A percentile compares a stretch with the other conserved stretches of the same genome.
Evolutionary conservation across 208 protist genomes (phyloP).

Genomic region (Angomonas desouzai): DNA sequence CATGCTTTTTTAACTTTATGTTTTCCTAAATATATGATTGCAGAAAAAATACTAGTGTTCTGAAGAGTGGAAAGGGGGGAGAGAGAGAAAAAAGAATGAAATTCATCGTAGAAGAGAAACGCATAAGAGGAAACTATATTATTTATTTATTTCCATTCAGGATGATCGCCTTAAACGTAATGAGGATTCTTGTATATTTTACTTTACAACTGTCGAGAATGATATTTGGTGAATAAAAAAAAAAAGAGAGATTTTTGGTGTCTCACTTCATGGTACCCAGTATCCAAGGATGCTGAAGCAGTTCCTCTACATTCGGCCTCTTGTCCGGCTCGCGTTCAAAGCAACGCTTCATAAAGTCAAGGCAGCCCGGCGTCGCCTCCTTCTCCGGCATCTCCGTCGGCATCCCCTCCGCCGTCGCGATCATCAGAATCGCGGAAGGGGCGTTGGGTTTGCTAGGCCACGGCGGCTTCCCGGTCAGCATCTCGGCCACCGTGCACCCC

Average conservation of each 20-base stretch:
- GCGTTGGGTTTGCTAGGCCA: conserved; percentile 81
- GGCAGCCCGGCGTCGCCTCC: conserved; percentile 74
- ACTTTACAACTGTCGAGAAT: too few relatives aligned
- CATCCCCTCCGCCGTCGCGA: conserved; percentile 65
- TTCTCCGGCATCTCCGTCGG: conserved; percentile 78
- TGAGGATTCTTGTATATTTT: too few relatives aligned
- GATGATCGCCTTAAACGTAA: too few relatives aligned
- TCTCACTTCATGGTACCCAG: conserved; percentile 52
- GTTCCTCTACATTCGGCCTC: conserved; percentile 80
- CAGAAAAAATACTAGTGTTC: not conserved
- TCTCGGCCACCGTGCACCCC: conserved; percentile 91
- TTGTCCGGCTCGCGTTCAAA: conserved; percentile 71
- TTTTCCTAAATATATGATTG: not conserved
- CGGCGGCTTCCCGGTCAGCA: conserved; percentile 89
- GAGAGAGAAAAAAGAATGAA: not conserved
- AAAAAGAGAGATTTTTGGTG: not conserved
- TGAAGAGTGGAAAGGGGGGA: conserved; percentile 3
- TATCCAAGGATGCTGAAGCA: conserved; percentile 88
- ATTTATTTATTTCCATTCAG: too few relatives aligned
- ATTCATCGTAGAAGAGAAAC: not conserved
- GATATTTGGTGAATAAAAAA: not conserved
- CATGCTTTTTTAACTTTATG: conserved; percentile 2
- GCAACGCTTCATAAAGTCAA: conserved; percentile 83
- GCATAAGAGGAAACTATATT: too few relatives aligned
- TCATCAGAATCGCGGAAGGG: conserved; percentile 86